phyloP scores from a whole-genome alignment of 1,139 yeast species.

The Taphrina wiesneri region DNA sequence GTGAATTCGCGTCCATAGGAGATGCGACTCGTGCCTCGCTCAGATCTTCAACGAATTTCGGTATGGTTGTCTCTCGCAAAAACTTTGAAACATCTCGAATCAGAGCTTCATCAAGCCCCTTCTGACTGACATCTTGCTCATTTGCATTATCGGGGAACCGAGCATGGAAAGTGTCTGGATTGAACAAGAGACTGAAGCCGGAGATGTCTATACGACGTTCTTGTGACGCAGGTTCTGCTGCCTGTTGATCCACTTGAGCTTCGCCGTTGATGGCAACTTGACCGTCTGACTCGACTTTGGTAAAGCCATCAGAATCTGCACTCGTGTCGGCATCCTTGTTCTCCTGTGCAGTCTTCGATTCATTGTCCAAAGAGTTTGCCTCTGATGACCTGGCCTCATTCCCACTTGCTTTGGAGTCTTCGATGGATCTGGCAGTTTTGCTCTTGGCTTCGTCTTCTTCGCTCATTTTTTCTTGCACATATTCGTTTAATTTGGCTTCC shows the following conservation, averaged over 20 bases:
- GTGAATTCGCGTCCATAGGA: slow-evolving; percentile 80
- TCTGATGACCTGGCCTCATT: slow-evolving; percentile 29
- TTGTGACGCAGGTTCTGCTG: slow-evolving; percentile 30
- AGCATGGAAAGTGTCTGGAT: slow-evolving; percentile 73
- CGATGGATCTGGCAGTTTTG: slow-evolving; percentile 32
- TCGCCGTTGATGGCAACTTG: slow-evolving; percentile 14
- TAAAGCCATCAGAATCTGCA: slow-evolving; percentile 17
- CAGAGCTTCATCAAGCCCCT: slow-evolving; percentile 57
- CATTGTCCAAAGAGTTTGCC: slow-evolving; percentile 33
- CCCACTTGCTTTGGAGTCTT: slow-evolving; percentile 31
- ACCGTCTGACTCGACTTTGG: slow-evolving; percentile 20
- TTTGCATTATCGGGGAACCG: slow-evolving; percentile 43
- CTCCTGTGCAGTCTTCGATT: slow-evolving; percentile 35
- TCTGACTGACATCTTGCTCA: slow-evolving; percentile 46
- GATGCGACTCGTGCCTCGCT: slow-evolving; percentile 55
- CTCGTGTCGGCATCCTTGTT: slow-evolving; percentile 33
- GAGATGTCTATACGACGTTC: slow-evolving; percentile 37
- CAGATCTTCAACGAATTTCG: slow-evolving; percentile 62
- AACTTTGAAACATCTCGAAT: slow-evolving; percentile 70
- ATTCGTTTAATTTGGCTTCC: slow-evolving; percentile 63
- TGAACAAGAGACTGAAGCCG: slow-evolving; percentile 55
- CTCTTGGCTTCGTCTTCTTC: slow-evolving; percentile 14
- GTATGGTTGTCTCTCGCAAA: slow-evolving; percentile 60
- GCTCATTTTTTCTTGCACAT: slow-evolving; percentile 46
- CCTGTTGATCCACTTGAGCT: slow-evolving; percentile 38